phyloP scores from a whole-genome alignment of 108 stramenopile species.

The Cyclotella choctawhatcheeana region DNA sequence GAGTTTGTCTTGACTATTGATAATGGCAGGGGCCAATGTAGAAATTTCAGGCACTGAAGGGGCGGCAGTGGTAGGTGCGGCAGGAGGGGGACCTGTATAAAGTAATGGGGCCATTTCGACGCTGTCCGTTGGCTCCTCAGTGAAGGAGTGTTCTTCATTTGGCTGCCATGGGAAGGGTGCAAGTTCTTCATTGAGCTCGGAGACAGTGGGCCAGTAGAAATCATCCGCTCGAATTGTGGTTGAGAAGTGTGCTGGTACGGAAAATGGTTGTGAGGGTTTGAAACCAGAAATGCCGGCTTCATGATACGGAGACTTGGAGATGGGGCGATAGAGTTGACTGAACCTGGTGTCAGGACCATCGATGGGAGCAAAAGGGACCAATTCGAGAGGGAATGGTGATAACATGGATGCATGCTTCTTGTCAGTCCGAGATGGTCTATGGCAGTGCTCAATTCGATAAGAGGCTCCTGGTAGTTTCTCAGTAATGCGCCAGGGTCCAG shows the following conservation, averaged over 20 bases:
- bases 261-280: neutral
- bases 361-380: conserved; percentile 7
- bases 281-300: neutral
- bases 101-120: neutral
- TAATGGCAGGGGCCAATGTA: neutral
- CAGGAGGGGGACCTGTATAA: conserved; percentile 21
- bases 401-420: neutral
- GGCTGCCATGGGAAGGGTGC: neutral
- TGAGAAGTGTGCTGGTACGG: neutral
- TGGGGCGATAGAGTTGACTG: neutral
- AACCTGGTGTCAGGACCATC: neutral
- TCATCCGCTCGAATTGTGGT: neutral
- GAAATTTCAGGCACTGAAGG: neutral
- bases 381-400: neutral
- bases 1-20: neutral
- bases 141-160: neutral
- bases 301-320: neutral
- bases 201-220: conserved; percentile 12
- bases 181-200: conserved; percentile 14
- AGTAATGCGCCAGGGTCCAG: conserved; percentile 13
- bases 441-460: conserved; percentile 13
- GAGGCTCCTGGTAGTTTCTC: neutral
- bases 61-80: neutral
- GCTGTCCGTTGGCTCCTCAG: neutral
- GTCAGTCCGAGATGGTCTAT: neutral